These are phyloP conservation scores for Pulveroboletus sp. DNA, from an alignment of 768 basidiomycete species.

Conservation along the genomic window DNA sequence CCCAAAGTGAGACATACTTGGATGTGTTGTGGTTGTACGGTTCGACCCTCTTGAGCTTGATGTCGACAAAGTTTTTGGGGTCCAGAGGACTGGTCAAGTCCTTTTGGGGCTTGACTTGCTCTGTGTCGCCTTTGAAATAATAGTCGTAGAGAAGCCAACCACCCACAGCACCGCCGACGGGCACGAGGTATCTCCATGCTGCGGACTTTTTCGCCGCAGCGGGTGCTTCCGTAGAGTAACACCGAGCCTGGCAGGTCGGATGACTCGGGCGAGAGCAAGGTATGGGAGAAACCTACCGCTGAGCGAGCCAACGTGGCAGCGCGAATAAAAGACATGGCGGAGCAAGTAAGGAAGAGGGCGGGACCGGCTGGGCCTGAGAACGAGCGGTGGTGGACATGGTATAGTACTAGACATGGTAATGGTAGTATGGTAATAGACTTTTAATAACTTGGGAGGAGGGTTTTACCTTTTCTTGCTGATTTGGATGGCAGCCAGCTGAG, in stretches of 20 bases:
- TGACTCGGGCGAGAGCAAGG: neutral
- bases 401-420: neutral
- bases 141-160: conserved; percentile 50
- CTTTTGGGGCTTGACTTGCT: conserved; percentile 38
- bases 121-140: conserved; percentile 31
- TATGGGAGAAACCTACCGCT: conserved; percentile 28
- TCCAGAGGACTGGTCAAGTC: conserved; percentile 67
- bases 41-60: conserved; percentile 76
- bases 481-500: conserved; percentile 15
- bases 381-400: neutral
- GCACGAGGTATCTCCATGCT: conserved; percentile 43
- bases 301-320: conserved; percentile 40
- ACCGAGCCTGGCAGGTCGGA: conserved; percentile 33
- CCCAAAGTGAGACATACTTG: conserved; percentile 43
- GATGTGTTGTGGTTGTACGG: conserved; percentile 96
- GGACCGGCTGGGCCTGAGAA: conserved; percentile 14
- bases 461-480: conserved; percentile 13
- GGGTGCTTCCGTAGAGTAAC: conserved; percentile 46
- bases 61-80: conserved; percentile 71
- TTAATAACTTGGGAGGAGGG: conserved; percentile 10
- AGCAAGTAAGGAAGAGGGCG: neutral
- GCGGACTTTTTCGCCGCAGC: conserved; percentile 47
- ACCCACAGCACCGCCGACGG: conserved; percentile 37
- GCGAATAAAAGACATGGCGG: conserved; percentile 44
- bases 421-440: neutral